A percentile compares a stretch with the other conserved stretches of the same genome.
phyloP scores from a whole-genome alignment of 108 stramenopile genomes.

The Skeletonema potamos region DNA sequence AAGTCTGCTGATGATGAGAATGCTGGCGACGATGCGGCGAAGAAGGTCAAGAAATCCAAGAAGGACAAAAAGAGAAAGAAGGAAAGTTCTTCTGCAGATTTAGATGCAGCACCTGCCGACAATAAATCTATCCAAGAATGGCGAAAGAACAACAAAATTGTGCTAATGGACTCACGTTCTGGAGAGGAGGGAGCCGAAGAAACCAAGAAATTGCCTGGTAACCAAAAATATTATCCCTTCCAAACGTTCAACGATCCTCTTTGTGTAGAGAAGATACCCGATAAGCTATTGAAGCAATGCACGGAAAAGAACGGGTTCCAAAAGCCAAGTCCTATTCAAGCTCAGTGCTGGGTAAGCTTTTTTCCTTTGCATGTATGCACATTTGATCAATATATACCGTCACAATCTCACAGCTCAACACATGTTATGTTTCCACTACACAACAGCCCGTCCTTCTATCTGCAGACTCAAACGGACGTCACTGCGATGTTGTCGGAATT shows the following conservation, averaged over 20 bases:
- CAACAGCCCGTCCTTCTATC: constrained; percentile 37
- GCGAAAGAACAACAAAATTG: constrained; percentile 83
- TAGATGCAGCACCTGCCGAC: constrained; percentile 11
- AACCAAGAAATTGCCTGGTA: constrained; percentile 38
- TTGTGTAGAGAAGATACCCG: constrained; percentile 51
- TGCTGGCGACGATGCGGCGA: constrained; percentile 3
- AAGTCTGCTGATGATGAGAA: constrained; percentile 19
- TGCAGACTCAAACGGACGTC: constrained; percentile 30
- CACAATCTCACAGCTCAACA: background rate
- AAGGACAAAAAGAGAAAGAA: constrained; percentile 57
- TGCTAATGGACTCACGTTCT: constrained; percentile 64
- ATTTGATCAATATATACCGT: constrained; percentile 37
- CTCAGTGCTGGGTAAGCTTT: constrained; percentile 90
- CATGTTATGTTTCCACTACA: background rate
- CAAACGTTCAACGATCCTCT: constrained; percentile 59
- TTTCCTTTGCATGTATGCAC: constrained; percentile 36
- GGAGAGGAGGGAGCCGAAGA: constrained; percentile 58
- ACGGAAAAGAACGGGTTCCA: constrained; percentile 77
- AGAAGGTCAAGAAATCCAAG: constrained; percentile 38
- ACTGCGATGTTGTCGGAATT: constrained; percentile 87
- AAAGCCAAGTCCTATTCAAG: constrained; percentile 95
- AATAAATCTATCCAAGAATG: constrained; percentile 53
- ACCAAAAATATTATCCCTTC: constrained; percentile 61
- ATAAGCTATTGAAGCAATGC: constrained; percentile 67
- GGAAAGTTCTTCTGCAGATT: constrained; percentile 29